Conservation (phyloP, 208 protist genomes). For the Vickermania spadyakhi region DNA sequence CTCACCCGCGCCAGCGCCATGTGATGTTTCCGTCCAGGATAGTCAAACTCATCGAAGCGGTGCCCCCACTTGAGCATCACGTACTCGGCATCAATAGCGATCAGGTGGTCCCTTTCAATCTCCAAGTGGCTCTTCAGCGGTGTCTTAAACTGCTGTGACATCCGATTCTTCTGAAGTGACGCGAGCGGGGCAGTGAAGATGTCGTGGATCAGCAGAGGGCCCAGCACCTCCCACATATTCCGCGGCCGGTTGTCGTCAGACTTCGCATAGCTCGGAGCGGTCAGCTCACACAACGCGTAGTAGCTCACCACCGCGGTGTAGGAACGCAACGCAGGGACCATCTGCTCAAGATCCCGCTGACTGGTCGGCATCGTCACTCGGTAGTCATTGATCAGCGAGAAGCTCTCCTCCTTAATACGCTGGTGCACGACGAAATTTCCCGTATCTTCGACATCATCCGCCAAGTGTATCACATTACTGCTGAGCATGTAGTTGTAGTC, state of each 20-base stretch:
- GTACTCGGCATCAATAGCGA: slow-evolving; percentile 88
- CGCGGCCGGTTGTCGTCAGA: slow-evolving; percentile 59
- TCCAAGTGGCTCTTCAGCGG: slow-evolving; percentile 56
- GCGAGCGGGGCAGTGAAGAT: slow-evolving; percentile 53
- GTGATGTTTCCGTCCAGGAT: slow-evolving; percentile 53
- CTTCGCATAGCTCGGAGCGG: slow-evolving; percentile 42
- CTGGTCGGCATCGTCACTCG: slow-evolving; percentile 68
- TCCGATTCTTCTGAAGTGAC: slow-evolving; percentile 45
- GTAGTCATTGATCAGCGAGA: slow-evolving; percentile 84
- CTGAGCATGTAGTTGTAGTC: slow-evolving; percentile 85
- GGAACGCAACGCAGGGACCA: slow-evolving; percentile 64
- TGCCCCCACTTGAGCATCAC: slow-evolving; percentile 74
- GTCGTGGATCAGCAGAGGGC: slow-evolving; percentile 73
- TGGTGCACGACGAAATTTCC: slow-evolving; percentile 87
- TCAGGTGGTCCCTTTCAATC: slow-evolving; percentile 60
- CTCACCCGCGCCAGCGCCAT: slow-evolving; percentile 85
- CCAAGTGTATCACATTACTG: slow-evolving; percentile 84
- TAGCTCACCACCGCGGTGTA: slow-evolving; percentile 76
- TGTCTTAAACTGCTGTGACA: slow-evolving; percentile 52
- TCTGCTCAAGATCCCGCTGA: slow-evolving; percentile 55
- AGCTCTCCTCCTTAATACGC: slow-evolving; percentile 73
- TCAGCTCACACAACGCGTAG: slow-evolving; percentile 73
- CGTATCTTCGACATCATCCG: slow-evolving; percentile 76
- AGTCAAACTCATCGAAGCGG: slow-evolving; percentile 24
- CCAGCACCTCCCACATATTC: slow-evolving; percentile 72